Conservation (phyloP, 2,329 filamentous ascomycete genomes). For the Sarocladium kiliense region DNA sequence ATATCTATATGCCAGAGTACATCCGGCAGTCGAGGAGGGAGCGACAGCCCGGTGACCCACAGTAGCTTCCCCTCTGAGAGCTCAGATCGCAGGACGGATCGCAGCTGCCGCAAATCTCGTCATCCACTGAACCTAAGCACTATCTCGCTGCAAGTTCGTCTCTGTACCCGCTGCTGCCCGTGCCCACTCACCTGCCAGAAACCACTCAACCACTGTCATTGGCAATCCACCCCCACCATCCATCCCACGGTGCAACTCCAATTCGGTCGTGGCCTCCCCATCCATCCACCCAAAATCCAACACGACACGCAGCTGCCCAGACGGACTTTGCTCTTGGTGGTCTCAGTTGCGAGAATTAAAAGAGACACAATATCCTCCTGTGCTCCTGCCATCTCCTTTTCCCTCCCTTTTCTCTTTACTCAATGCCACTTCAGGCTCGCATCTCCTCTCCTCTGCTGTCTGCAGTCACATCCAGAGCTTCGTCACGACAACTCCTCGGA, state of each 20-base stretch:
- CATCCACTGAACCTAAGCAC: not conserved
- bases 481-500: constrained; percentile 6
- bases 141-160: not conserved
- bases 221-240: constrained; percentile 5
- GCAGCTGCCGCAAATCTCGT: not conserved
- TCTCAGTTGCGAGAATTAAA: constrained; percentile 8
- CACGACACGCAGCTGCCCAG: not conserved
- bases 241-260: constrained; percentile 1
- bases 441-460: constrained; percentile 1
- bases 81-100: not conserved
- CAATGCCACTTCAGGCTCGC: not conserved
- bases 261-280: not conserved
- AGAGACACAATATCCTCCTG: not conserved
- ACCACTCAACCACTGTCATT: not conserved
- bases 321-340: constrained; percentile 5
- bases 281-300: not conserved
- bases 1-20: too few relatives aligned
- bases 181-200: not conserved
- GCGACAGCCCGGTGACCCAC: not conserved
- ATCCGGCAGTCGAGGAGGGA: not conserved
- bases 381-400: not conserved
- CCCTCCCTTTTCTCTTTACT: not conserved
- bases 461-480: constrained; percentile 6
- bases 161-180: not conserved
- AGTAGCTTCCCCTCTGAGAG: not conserved